phyloP scores from a whole-genome alignment of 2,329 filamentous ascomycete genomes.

The Teratosphaeria nubilosa region DNA sequence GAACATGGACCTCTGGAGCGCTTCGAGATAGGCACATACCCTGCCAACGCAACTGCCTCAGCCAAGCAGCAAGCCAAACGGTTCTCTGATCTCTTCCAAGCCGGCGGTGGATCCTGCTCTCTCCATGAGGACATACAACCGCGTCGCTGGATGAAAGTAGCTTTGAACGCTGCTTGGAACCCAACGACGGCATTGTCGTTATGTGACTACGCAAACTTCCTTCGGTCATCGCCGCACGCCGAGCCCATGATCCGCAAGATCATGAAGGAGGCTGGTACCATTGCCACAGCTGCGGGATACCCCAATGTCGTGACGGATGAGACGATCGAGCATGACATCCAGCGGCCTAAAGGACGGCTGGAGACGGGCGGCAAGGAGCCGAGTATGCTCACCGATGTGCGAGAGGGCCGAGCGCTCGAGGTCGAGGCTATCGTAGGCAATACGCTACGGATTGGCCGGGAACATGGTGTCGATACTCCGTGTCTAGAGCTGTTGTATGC shows the following conservation, averaged over 20 bases:
- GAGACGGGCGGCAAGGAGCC: slow-evolving; percentile 34
- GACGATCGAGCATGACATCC: slow-evolving; percentile 31
- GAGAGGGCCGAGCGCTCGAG: slow-evolving; percentile 34
- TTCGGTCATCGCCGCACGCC: slow-evolving; percentile 33
- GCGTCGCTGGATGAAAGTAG: slow-evolving; percentile 50
- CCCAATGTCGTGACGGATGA: slow-evolving; percentile 26
- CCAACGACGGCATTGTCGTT: slow-evolving; percentile 47
- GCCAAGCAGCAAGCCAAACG: slow-evolving; percentile 7
- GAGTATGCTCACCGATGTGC: slow-evolving; percentile 42
- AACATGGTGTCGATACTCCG: slow-evolving; percentile 29
- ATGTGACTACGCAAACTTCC: slow-evolving; percentile 43
- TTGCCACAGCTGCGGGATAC: slow-evolving; percentile 34
- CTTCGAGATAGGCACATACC: slow-evolving; percentile 44
- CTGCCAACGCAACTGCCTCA: slow-evolving; percentile 17
- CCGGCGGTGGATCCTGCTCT: slow-evolving; percentile 37
- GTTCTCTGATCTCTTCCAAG: slow-evolving; percentile 15
- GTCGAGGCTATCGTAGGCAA: slow-evolving; percentile 43
- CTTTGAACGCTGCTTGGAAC: slow-evolving; percentile 52
- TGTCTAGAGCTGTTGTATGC: slow-evolving; percentile 36
- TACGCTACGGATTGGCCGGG: slow-evolving; percentile 31
- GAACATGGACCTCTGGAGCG: slow-evolving; percentile 38
- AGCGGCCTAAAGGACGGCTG: slow-evolving; percentile 30
- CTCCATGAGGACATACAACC: slow-evolving; percentile 46
- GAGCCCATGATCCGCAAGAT: slow-evolving; percentile 29
- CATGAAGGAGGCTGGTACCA: slow-evolving; percentile 36